Base-by-base conservation (phyloP, 2,329 filamentous ascomycete species). In the Diaporthe sp. region DNA sequence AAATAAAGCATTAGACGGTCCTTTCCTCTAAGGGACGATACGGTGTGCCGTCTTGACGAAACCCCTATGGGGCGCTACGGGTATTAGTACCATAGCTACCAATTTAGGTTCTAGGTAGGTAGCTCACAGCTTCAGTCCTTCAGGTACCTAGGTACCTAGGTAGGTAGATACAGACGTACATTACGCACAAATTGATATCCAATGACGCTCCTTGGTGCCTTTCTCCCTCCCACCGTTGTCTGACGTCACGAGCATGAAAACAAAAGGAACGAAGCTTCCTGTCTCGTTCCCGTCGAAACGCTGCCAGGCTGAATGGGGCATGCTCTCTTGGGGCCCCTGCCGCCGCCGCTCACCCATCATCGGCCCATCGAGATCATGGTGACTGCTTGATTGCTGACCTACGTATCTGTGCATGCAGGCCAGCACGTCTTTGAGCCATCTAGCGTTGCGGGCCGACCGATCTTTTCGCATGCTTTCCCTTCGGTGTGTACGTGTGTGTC, bases 351-450 rank as follows among this genome's bases (percentile, higher is more conserved):
- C 37, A 37, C 15, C 31, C 25, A n/a, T 39, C 42, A 37, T 63
- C 10, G 47, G 34, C 58, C 71, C 58, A 65, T 73, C 47, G 37
- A 65, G 71, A 73, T 73, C 47, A 55, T 72, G 31, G 53, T 60
- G 53, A 49, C 65, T 49, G 44, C 44, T 8, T 37, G 28, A 28
- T 53, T 37, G 8, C 57, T 60, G 57, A 25, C 31, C 57, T 15
- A 37, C 31, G 55, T 58, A 17, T 25, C 49, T 51, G n/a, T 22
- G 44, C 17, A 51, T 31, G 42, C 42, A 42, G 25, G 37, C 60
- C 39, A 63, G 15, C 39, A 63, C n/a, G 39, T 63, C 58, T 28
- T 28, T 63, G 58, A 42, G 15, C 39, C 37, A 58, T 58, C 17
- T 58, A 37, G 28, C 8, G 55, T 28, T 10, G 31, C 15, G 17